Evolutionary conservation across 805 yeast genomes (phyloP).

Genomic region (Wickerhamomyces queroliae): DNA sequence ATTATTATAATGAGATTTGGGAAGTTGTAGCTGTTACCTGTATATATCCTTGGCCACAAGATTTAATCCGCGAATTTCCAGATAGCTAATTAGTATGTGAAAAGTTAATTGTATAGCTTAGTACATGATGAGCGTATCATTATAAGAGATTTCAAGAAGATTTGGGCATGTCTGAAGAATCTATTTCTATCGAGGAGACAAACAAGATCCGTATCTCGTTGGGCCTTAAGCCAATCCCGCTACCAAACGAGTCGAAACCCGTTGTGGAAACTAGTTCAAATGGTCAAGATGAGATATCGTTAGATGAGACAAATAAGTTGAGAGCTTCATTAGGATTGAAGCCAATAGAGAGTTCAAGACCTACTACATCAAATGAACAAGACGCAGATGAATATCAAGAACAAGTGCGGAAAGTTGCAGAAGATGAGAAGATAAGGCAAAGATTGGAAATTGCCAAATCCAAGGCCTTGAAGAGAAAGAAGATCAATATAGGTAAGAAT

Average conservation of each 20-base stretch:
- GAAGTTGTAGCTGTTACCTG: no score
- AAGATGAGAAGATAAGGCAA: conserved; percentile 8
- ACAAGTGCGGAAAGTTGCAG: neutral
- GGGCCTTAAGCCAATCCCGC: conserved; percentile 48
- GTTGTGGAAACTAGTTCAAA: neutral
- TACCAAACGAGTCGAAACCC: conserved; percentile 1
- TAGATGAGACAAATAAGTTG: conserved; percentile 16
- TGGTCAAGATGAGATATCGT: conserved; percentile 4
- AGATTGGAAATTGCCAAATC: conserved; percentile 10
- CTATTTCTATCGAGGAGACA: conserved; percentile 44
- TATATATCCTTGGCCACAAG: no score
- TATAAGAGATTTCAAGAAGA: neutral
- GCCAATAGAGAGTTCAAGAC: conserved; percentile 8
- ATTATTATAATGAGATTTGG: no score
- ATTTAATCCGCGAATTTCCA: no score
- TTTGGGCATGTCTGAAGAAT: conserved; percentile 11
- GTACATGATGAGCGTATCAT: no score
- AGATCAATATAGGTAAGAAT: conserved; percentile 5
- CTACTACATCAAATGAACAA: conserved; percentile 1
- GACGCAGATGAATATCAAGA: conserved; percentile 12
- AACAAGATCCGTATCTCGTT: conserved; percentile 43
- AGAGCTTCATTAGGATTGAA: conserved; percentile 19
- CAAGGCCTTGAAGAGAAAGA: conserved; percentile 11
- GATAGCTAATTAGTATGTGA: no score
- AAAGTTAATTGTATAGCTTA: no score